Conservation (phyloP, 1,139 yeast species). For the Suhomyces coccinellae region DNA sequence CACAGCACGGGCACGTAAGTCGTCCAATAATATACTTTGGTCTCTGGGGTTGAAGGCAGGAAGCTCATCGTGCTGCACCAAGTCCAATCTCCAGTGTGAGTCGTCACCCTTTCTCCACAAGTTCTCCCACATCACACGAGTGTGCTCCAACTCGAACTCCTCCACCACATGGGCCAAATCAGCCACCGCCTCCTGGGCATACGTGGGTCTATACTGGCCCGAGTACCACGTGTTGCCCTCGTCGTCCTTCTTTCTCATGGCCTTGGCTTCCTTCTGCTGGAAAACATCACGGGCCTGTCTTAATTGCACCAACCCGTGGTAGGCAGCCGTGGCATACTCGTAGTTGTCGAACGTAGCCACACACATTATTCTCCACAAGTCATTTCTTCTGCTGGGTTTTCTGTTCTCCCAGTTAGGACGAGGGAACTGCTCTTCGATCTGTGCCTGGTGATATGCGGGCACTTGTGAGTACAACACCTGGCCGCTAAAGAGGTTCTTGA, state of each 20-base stretch:
- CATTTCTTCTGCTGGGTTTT: conserved; percentile 76
- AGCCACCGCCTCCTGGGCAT: conserved; percentile 89
- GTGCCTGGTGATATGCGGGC: conserved; percentile 68
- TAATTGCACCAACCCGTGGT: conserved; percentile 70
- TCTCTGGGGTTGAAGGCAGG: conserved; percentile 66
- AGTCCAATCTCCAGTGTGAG: conserved; percentile 57
- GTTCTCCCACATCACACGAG: conserved; percentile 75
- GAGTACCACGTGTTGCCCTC: conserved; percentile 84
- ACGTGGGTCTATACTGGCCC: conserved; percentile 87
- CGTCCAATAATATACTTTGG: conserved; percentile 61
- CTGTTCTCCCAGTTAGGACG: conserved; percentile 90
- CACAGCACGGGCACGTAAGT: conserved; percentile 48
- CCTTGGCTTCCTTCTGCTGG: conserved; percentile 59
- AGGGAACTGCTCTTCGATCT: conserved; percentile 68
- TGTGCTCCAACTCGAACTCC: conserved; percentile 51
- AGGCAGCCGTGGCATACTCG: conserved; percentile 71
- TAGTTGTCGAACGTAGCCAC: conserved; percentile 70
- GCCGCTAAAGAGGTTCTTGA: conserved; percentile 83
- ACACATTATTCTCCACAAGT: conserved; percentile 89
- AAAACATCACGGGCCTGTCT: conserved; percentile 69
- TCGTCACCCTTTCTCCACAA: conserved; percentile 84
- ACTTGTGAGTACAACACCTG: conserved; percentile 89
- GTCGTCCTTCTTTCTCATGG: conserved; percentile 68
- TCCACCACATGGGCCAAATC: conserved; percentile 75
- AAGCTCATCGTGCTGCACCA: conserved; percentile 58